phyloP scores from a whole-genome alignment of 129 eudicot species.

The Deinandra increscens region DNA sequence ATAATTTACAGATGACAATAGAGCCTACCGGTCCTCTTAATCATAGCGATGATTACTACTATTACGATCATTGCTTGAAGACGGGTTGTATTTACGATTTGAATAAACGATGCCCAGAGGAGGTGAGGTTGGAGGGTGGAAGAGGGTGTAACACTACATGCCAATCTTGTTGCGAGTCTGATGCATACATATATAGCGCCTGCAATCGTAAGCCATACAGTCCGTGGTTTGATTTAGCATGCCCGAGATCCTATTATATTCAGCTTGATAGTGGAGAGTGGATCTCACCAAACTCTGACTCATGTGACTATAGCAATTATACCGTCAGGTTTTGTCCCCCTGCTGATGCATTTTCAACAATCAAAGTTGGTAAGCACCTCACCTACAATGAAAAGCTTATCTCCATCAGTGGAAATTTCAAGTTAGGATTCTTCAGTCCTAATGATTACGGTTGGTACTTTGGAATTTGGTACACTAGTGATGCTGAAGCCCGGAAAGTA shows the following conservation, averaged over 20 bases:
- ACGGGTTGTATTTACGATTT: slow-evolving; percentile 35
- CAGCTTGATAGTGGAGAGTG: too few species aligned
- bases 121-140: slow-evolving; percentile 29
- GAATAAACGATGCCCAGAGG: slow-evolving; percentile 33
- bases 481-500: slow-evolving; percentile 17
- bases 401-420: slow-evolving; percentile 28
- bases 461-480: slow-evolving; percentile 39
- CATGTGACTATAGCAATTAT: too few species aligned
- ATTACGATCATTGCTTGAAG: too few species aligned
- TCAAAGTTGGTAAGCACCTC: slow-evolving; percentile 19
- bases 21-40: too few species aligned
- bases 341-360: slow-evolving; percentile 5
- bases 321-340: slow-evolving; percentile 28
- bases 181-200: too few species aligned
- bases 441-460: too few species aligned
- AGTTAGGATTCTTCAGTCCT: slow-evolving; percentile 33
- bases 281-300: too few species aligned
- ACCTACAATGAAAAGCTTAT: slow-evolving; percentile 10
- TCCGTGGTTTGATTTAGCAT: slow-evolving; percentile 29
- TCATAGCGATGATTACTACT: too few species aligned
- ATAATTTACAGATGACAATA: slow-evolving; percentile 35
- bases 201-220: slow-evolving; percentile 25
- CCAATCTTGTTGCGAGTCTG: too few species aligned
- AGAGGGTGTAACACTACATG: slow-evolving; percentile 40
- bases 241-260: slow-evolving; percentile 39